phyloP scores from a whole-genome alignment of 352 stramenopile genomes.

The Phytophthora lateralis region DNA sequence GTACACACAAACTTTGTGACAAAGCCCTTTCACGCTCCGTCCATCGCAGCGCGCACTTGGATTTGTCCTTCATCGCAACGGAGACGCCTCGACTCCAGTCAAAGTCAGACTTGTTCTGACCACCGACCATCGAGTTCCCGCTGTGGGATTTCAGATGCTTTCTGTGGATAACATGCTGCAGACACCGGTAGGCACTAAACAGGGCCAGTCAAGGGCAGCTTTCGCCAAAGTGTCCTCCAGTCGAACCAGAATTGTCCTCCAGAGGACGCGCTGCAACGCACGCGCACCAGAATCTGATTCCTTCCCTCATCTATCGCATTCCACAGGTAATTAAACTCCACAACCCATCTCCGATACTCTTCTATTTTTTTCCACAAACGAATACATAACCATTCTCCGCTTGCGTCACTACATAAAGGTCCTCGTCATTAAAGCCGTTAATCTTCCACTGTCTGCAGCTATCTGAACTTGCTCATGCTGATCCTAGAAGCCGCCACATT shows the following conservation, averaged over 20 bases:
- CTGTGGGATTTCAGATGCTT: no score
- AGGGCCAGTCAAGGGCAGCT: no score
- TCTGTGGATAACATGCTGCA: no score
- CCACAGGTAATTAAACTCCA: background rate
- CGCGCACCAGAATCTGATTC: background rate
- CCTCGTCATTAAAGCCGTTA: background rate
- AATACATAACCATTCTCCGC: background rate
- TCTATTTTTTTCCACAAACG: background rate
- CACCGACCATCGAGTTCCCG: background rate
- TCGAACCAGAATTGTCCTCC: background rate
- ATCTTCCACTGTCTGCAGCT: slow-evolving; percentile 21
- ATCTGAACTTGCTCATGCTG: slow-evolving; percentile 7
- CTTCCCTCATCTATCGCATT: background rate
- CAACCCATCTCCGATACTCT: background rate
- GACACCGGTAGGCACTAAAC: no score
- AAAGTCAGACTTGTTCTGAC: slow-evolving; percentile 17
- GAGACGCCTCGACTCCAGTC: background rate
- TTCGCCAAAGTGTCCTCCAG: background rate
- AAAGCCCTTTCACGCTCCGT: slow-evolving; percentile 1
- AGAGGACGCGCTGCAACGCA: background rate
- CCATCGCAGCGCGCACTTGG: slow-evolving; percentile 5
- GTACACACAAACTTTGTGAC: no score
- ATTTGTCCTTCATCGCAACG: slow-evolving; percentile 6
- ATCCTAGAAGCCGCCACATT: background rate
- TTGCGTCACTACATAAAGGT: background rate